phyloP scores from a whole-genome alignment of 306 rosid species.

The Ormosia emarginata region DNA sequence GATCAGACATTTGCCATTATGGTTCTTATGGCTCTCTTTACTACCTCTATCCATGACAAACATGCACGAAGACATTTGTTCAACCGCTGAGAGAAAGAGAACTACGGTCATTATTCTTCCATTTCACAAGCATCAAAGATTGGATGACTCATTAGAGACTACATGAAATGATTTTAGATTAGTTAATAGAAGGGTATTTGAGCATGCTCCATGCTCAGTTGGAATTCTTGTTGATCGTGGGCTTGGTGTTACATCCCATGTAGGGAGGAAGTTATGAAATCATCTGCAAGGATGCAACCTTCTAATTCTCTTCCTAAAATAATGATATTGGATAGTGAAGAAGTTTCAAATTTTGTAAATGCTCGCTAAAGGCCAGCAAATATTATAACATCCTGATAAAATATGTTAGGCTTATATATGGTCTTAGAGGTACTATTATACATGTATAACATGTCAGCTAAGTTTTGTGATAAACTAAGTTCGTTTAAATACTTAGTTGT shows the following conservation, averaged over 20 bases:
- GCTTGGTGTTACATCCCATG: slow-evolving; percentile 69
- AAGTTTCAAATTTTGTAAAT: no score
- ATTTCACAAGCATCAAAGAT: slow-evolving; percentile 77
- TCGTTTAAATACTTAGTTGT: no score
- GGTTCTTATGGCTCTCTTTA: slow-evolving; percentile 87
- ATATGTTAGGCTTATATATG: no score
- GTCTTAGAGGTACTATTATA: no score
- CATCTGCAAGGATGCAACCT: slow-evolving; percentile 44
- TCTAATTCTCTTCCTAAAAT: no score
- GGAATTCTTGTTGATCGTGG: slow-evolving; percentile 83
- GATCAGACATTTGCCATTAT: slow-evolving; percentile 87
- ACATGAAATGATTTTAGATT: slow-evolving; percentile 49
- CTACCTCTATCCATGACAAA: slow-evolving; percentile 62
- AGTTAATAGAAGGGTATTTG: slow-evolving; percentile 65
- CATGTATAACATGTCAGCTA: no score
- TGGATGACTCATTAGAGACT: slow-evolving; percentile 60
- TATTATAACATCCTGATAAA: no score
- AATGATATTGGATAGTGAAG: no score
- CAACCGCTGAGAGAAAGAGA: slow-evolving; percentile 61
- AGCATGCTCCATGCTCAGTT: slow-evolving; percentile 76
- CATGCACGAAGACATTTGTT: slow-evolving; percentile 79
- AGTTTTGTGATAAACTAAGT: no score
- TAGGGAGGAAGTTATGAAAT: not conserved
- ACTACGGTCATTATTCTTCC: slow-evolving; percentile 74
- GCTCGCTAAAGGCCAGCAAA: no score